These are phyloP conservation scores for Skeletonema grethae DNA, from an alignment of 108 stramenopile species.

Conservation along the genomic window DNA sequence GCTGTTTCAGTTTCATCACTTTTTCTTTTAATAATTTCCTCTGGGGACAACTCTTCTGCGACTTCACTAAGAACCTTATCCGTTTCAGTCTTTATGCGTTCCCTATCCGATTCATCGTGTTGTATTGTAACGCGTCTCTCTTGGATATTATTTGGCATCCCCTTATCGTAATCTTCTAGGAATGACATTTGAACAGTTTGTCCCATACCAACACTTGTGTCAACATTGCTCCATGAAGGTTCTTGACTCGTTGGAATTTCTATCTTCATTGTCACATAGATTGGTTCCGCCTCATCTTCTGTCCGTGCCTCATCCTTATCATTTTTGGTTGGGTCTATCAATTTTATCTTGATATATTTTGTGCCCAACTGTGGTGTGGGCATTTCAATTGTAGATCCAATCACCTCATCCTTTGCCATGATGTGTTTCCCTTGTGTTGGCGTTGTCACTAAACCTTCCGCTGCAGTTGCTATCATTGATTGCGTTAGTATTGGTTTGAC, in stretches of 20 bases:
- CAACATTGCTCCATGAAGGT: background rate
- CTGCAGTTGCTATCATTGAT: background rate
- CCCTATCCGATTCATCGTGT: background rate
- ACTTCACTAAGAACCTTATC: background rate
- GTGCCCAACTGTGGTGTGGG: background rate
- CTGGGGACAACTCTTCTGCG: background rate
- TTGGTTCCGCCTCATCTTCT: background rate
- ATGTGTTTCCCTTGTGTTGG: background rate
- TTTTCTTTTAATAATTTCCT: background rate
- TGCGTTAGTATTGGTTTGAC: background rate
- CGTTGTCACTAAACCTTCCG: background rate
- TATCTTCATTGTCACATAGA: background rate
- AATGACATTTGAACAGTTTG: background rate
- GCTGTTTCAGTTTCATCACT: background rate
- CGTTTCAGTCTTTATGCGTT: background rate
- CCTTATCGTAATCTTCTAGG: background rate
- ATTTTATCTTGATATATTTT: constrained; percentile 6
- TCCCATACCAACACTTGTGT: background rate
- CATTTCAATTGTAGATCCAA: constrained; percentile 5
- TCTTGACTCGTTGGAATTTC: background rate
- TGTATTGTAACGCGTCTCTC: background rate
- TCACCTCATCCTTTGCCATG: background rate
- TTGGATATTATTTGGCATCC: background rate
- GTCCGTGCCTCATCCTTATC: too few relatives aligned
- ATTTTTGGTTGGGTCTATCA: background rate